These are phyloP conservation scores for Candida gorgasii DNA, from an alignment of 805 yeast species.

Conservation along the genomic window DNA sequence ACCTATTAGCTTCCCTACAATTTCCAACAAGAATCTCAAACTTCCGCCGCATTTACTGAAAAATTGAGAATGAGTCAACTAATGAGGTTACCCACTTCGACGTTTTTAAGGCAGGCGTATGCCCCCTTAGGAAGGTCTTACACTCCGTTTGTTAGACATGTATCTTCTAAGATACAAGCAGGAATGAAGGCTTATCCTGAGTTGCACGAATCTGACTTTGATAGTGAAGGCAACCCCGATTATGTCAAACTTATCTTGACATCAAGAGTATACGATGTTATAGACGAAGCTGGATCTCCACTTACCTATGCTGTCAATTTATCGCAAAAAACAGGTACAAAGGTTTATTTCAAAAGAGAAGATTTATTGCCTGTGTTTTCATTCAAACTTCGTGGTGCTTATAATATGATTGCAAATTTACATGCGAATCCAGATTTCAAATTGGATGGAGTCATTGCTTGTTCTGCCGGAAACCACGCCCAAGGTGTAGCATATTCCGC, in stretches of 20 bases:
- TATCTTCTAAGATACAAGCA: neutral
- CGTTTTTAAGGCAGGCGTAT: neutral
- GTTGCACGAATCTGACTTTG: slow-evolving; percentile 50
- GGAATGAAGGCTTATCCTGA: slow-evolving; percentile 43
- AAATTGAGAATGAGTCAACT: neutral
- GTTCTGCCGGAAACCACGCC: slow-evolving; percentile 99
- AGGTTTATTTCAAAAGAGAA: slow-evolving; percentile 82
- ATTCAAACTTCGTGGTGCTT: slow-evolving; percentile 96
- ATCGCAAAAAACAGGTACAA: slow-evolving; percentile 72
- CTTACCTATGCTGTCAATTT: slow-evolving; percentile 72
- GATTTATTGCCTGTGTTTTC: slow-evolving; percentile 94
- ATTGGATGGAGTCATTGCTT: slow-evolving; percentile 89
- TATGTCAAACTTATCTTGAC: slow-evolving; percentile 88
- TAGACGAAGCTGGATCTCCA: slow-evolving; percentile 78
- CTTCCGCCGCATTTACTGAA: neutral
- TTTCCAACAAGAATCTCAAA: neutral
- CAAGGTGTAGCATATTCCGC: slow-evolving; percentile 98
- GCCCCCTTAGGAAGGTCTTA: too few species aligned
- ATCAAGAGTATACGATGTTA: slow-evolving; percentile 92
- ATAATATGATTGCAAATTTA: slow-evolving; percentile 92
- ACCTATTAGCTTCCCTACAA: too few species aligned
- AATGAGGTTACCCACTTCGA: neutral
- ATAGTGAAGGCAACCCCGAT: slow-evolving; percentile 74
- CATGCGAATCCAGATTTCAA: slow-evolving; percentile 56
- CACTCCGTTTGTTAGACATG: neutral